These are phyloP conservation scores for Fusarium foetens DNA, from an alignment of 2,329 filamentous ascomycete species.

Conservation along the genomic window DNA sequence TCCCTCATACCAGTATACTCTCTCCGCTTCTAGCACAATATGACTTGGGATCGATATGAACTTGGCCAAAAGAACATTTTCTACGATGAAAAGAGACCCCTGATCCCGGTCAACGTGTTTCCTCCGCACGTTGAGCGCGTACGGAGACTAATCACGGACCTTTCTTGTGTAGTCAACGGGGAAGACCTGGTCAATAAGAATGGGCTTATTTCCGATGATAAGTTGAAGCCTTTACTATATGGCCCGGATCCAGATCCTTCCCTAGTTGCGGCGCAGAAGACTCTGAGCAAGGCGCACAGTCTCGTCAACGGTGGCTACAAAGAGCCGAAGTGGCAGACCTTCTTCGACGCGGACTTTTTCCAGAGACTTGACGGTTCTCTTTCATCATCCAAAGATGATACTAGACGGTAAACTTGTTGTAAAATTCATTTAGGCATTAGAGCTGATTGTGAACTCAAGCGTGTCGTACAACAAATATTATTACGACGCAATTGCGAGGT, in stretches of 20 bases:
- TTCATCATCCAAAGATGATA: neutral
- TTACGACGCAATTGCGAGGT: neutral
- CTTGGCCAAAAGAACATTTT: slow-evolving; percentile 14
- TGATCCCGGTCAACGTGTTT: neutral
- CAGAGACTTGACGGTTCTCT: neutral
- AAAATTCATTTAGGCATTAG: neutral
- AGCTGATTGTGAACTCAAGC: neutral
- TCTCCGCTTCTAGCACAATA: neutral
- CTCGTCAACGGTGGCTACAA: neutral
- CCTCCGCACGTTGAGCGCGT: slow-evolving; percentile 29
- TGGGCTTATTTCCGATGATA: neutral
- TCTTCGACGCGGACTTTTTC: neutral
- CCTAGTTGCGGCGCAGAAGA: neutral
- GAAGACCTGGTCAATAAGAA: neutral
- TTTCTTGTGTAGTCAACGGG: slow-evolving; percentile 9
- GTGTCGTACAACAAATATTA: neutral
- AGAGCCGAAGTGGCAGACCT: neutral
- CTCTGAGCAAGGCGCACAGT: neutral
- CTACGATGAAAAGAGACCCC: slow-evolving; percentile 10
- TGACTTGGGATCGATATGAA: slow-evolving; percentile 19
- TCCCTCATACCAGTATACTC: neutral
- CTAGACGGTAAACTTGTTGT: neutral
- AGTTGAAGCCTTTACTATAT: neutral
- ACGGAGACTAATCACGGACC: slow-evolving; percentile 21
- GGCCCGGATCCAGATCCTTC: neutral